Evolutionary conservation across 2,329 filamentous ascomycete genomes (phyloP).

Genomic region (Aureobasidium sp.): DNA sequence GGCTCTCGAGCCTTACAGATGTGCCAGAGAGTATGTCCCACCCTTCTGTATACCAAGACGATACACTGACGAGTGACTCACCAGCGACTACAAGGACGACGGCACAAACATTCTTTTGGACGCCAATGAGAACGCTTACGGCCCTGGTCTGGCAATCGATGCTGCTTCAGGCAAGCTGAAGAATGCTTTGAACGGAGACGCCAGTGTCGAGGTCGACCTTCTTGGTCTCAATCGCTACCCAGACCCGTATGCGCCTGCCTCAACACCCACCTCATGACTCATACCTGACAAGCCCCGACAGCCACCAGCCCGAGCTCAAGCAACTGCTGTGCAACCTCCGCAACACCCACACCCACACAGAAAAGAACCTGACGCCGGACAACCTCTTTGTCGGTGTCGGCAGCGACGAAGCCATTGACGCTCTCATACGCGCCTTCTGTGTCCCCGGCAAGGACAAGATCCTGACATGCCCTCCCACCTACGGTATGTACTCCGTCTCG

Average conservation of each 20-base stretch:
- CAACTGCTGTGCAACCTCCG: slow-evolving; percentile 77
- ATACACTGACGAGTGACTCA: slow-evolving; percentile 19
- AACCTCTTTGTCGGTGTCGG: slow-evolving; percentile 94
- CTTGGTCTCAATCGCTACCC: slow-evolving; percentile 86
- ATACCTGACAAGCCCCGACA: slow-evolving; percentile 22
- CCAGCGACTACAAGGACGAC: slow-evolving; percentile 89
- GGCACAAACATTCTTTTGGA: slow-evolving; percentile 93
- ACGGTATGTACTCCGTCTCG: slow-evolving; percentile 96
- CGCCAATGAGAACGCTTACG: slow-evolving; percentile 95
- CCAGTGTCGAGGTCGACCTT: slow-evolving; percentile 60
- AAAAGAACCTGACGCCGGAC: slow-evolving; percentile 62
- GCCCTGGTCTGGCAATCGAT: slow-evolving; percentile 59
- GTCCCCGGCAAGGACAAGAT: slow-evolving; percentile 79
- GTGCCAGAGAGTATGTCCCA: slow-evolving; percentile 43
- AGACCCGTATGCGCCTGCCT: slow-evolving; percentile 53
- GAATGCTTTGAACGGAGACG: slow-evolving; percentile 34
- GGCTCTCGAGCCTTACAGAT: slow-evolving; percentile 45
- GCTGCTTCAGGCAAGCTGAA: slow-evolving; percentile 41
- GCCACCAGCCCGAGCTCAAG: slow-evolving; percentile 80
- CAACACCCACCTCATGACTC: not conserved
- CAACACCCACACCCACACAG: slow-evolving; percentile 75
- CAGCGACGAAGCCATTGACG: slow-evolving; percentile 94
- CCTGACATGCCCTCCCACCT: slow-evolving; percentile 90
- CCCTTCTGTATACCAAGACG: not conserved
- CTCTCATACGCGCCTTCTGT: slow-evolving; percentile 88